Base-by-base conservation (phyloP, 2,329 filamentous ascomycete species). In the Pseudogymnoascus sp. region DNA sequence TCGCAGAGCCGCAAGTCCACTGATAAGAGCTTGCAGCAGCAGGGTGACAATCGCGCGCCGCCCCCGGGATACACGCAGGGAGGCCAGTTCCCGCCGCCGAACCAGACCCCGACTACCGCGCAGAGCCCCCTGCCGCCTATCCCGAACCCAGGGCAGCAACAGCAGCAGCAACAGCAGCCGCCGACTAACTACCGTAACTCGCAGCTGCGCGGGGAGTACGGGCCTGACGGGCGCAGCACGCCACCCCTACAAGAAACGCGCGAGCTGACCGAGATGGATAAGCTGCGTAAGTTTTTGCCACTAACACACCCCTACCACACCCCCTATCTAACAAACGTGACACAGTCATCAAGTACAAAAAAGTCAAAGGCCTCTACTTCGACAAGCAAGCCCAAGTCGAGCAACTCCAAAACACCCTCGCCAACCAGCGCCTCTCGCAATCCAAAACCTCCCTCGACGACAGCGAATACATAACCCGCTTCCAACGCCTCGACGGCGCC, bases 281-380 rank as follows among this genome's bases (percentile, higher is more conserved):
- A 70, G 74, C 73, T 67, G 72, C 77, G 67, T 75, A 78, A 67
- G 70, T 76, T 3, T n/a, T 16, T 5, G 12, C 44, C 38, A n/a
- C 8, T 33, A 33, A 10, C 31, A 33, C 28, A 21, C 31, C 31
- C 10, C 31, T 33, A 33, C 25, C 40, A 2, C 14, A 10, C 14
- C n/a, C 28, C 35, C 16, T 61, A 18, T 1, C 47, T 56, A 33
- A 56, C 47, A 4, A 11, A 33, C 10, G 14, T n/a, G 2, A 7
- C 23, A 25, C 67, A 96, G 92, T 94, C 72, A 86, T 85, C 68
- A 99, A 99, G 78, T 99, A 99, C 75, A 95, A 95, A 75, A 96
- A 97, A 73, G 93, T 99, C 64, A 99, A 99, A 79, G 87, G 92
- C 63, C 90, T 97, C 70, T 99, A 97, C 74, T 97, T 97, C 74